These are phyloP conservation scores for Drechslerella coelobrocha DNA, from an alignment of 2,329 filamentous ascomycete species.

Conservation along the genomic window DNA sequence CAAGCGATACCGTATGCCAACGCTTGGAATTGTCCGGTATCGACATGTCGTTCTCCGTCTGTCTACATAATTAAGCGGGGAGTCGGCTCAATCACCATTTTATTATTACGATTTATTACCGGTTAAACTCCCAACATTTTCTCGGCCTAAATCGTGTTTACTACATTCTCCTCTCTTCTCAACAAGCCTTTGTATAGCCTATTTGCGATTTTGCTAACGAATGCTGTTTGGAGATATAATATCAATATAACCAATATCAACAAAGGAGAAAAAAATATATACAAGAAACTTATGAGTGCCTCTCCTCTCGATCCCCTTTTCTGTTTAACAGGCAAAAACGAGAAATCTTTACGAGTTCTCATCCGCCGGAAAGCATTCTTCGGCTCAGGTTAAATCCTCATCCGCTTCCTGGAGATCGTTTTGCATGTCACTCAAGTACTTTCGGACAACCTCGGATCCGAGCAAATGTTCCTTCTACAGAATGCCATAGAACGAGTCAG, in stretches of 20 bases:
- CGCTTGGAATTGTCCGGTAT: no score
- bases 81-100: no score
- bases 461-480: constrained; percentile 47
- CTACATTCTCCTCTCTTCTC: no score
- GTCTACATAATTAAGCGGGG: no score
- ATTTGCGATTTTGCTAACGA: constrained; percentile 28
- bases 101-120: no score
- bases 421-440: constrained; percentile 48
- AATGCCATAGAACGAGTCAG: constrained; percentile 29
- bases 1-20: no score
- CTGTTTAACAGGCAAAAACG: constrained; percentile 13
- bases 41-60: no score
- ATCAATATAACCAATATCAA: constrained; percentile 26
- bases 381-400: constrained; percentile 46
- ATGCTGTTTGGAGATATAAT: constrained; percentile 11
- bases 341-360: not conserved
- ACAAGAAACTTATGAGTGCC: constrained; percentile 4
- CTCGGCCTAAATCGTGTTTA: no score
- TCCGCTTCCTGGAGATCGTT: constrained; percentile 45
- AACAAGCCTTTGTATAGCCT: not conserved
- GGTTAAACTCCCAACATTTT: no score
- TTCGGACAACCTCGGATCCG: constrained; percentile 49
- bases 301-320: not conserved
- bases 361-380: constrained; percentile 19
- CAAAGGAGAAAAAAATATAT: constrained; percentile 20